phyloP scores from a whole-genome alignment of 2,329 filamentous ascomycete genomes.

The Cladorrhinum sp. region DNA sequence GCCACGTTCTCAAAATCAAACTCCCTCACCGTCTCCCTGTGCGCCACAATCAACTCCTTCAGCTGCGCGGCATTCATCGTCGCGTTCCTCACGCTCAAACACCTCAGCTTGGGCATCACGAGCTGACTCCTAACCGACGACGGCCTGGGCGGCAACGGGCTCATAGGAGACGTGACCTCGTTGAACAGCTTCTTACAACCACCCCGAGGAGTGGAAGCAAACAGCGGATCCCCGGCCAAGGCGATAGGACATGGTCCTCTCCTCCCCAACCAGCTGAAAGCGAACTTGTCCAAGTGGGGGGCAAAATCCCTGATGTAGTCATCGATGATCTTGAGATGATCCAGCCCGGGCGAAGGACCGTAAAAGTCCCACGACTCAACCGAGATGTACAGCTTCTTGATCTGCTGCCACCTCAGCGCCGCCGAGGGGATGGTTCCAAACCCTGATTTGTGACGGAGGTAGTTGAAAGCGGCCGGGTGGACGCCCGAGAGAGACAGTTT shows the following conservation, averaged over 20 bases:
- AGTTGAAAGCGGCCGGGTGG: slow-evolving; percentile 72
- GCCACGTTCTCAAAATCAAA: slow-evolving; percentile 77
- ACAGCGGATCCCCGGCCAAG: slow-evolving; percentile 67
- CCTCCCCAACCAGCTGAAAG: slow-evolving; percentile 72
- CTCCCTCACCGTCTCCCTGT: slow-evolving; percentile 67
- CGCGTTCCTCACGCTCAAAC: slow-evolving; percentile 69
- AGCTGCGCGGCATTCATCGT: slow-evolving; percentile 70
- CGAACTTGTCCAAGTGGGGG: slow-evolving; percentile 62
- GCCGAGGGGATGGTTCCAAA: slow-evolving; percentile 73
- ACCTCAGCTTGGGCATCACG: slow-evolving; percentile 63
- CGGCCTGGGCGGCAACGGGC: slow-evolving; percentile 53
- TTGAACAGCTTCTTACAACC: slow-evolving; percentile 58
- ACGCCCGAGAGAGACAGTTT: slow-evolving; percentile 71
- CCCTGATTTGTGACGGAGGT: slow-evolving; percentile 70
- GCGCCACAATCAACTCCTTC: slow-evolving; percentile 62
- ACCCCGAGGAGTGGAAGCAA: slow-evolving; percentile 47
- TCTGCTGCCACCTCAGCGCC: slow-evolving; percentile 71
- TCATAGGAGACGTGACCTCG: slow-evolving; percentile 64
- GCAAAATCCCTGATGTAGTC: slow-evolving; percentile 74
- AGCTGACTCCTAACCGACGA: slow-evolving; percentile 47
- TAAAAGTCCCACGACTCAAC: slow-evolving; percentile 69
- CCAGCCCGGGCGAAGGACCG: slow-evolving; percentile 56
- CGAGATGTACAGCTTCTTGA: slow-evolving; percentile 68
- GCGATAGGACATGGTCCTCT: slow-evolving; percentile 73
- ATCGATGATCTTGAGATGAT: slow-evolving; percentile 76